Evolutionary conservation across 306 rosid species (phyloP), one percentile per base, ranked within the genome.

Genomic region (Casuarina glauca): DNA sequence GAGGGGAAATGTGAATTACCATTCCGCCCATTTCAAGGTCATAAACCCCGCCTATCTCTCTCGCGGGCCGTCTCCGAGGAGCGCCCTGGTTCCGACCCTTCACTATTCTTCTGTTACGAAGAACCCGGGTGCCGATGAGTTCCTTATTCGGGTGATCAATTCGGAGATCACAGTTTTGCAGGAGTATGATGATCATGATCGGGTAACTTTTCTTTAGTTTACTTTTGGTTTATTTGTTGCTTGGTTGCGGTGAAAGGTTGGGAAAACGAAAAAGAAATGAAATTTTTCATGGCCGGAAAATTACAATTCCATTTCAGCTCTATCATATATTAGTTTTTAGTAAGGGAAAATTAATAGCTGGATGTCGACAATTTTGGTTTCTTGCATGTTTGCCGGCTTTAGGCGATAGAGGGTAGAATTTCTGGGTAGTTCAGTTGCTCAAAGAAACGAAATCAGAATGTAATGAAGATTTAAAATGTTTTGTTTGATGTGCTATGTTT

Each of bases 131-230:
- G 80, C 93, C 8, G 96, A 88, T 32, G 91, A 93, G 48, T 78
- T 79, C 69, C 89, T 95, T 4, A 48, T 88, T 72, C 88, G 88
- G 6, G 83, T 89, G 55, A 84, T 95, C 61, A 89, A 93, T 4
- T 86, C 88, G 1, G 97, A 95, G 85, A 93, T 95, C 67, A 17
- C 73, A 52, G 89, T 87, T 54, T 91, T 97, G 16, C 46, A 73
- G 69, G 97, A 89, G 55, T 44, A 89, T 5, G 97, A 90, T 12
- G 90, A 87, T 38, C 85, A 86, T 51, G 76, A 69, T 38, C 72
- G 82, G 77, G 97, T 95, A 69, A 84, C 84, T 64, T 51, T 44
- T 67, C 72, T 9, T 48, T 76, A 2, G 1, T 61, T 36, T 16
- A 4, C 0, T 67, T 26, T 10, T 39, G 1, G n/a, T 19, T 70